A percentile compares a stretch with the other conserved stretches of the same genome.
phyloP scores from a whole-genome alignment of 129 eudicot species.

The Cynara cardunculus region DNA sequence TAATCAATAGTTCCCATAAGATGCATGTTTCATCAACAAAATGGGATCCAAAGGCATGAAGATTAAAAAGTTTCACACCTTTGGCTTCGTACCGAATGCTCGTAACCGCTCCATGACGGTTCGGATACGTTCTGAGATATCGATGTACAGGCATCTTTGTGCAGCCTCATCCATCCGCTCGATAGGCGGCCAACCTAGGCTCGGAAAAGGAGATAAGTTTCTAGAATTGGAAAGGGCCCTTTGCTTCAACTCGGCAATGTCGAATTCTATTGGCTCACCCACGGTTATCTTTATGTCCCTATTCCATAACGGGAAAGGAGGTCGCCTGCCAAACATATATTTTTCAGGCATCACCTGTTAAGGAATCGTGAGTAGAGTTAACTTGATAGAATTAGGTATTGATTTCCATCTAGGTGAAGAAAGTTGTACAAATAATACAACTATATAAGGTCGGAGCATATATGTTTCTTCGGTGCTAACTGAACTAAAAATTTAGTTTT shows the following conservation, averaged over 20 bases:
- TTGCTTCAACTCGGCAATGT: conserved; percentile 60
- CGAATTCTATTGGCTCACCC: conserved; percentile 86
- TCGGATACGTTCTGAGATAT: conserved; percentile 67
- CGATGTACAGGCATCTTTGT: conserved; percentile 59
- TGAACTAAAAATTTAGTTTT: background rate
- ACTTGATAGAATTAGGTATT: background rate
- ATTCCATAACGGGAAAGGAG: conserved; percentile 69
- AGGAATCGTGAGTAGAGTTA: background rate
- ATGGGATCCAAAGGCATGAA: conserved; percentile 18
- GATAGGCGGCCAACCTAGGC: conserved; percentile 65
- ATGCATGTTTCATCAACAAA: background rate
- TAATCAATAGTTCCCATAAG: background rate
- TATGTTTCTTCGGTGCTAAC: background rate
- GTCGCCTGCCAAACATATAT: conserved; percentile 67
- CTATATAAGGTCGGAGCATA: background rate
- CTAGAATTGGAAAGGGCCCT: conserved; percentile 50
- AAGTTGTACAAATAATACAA: background rate
- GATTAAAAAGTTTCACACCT: conserved; percentile 3
- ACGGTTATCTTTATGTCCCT: conserved; percentile 52
- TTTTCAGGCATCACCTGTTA: conserved; percentile 95
- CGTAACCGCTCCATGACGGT: conserved; percentile 70
- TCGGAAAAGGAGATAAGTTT: conserved; percentile 30
- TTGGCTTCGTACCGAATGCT: conserved; percentile 28
- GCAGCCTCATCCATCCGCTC: conserved; percentile 69
- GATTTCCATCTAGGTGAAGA: conserved; percentile 13